These are phyloP conservation scores for Fraxinus floribunda DNA, from an alignment of 305 asterid genomes.

Conservation along the genomic window DNA sequence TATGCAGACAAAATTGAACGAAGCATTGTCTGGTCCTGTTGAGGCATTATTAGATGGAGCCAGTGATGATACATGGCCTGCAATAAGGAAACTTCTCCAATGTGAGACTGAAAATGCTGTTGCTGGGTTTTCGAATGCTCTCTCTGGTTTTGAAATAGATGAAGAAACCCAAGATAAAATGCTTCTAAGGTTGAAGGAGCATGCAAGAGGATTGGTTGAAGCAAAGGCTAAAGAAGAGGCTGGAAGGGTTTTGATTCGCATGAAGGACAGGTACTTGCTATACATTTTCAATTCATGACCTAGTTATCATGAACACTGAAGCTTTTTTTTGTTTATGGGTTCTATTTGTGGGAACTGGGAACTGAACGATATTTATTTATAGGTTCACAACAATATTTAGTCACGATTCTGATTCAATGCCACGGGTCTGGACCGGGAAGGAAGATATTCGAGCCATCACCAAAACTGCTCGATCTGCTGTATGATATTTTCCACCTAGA, in stretches of 20 bases:
- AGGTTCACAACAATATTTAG: slow-evolving; percentile 50
- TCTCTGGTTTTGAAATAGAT: slow-evolving; percentile 87
- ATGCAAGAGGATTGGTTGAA: slow-evolving; percentile 82
- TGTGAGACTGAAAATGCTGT: slow-evolving; percentile 73
- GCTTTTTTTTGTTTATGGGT: neutral
- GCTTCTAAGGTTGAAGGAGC: slow-evolving; percentile 62
- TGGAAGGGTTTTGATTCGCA: slow-evolving; percentile 81
- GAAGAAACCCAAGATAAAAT: slow-evolving; percentile 57
- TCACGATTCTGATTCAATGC: slow-evolving; percentile 50
- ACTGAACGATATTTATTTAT: slow-evolving; percentile 24
- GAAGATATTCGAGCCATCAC: slow-evolving; percentile 68
- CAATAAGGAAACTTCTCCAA: slow-evolving; percentile 74
- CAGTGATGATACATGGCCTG: slow-evolving; percentile 83
- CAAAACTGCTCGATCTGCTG: slow-evolving; percentile 66
- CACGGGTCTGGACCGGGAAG: slow-evolving; percentile 55
- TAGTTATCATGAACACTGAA: neutral
- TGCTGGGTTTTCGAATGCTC: slow-evolving; percentile 61
- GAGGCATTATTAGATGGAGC: slow-evolving; percentile 92
- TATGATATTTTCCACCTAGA: slow-evolving; percentile 42
- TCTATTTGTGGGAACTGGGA: slow-evolving; percentile 15
- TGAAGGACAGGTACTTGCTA: slow-evolving; percentile 82
- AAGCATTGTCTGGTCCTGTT: slow-evolving; percentile 77
- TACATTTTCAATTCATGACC: slow-evolving; percentile 16
- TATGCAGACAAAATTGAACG: slow-evolving; percentile 75
- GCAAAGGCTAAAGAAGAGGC: slow-evolving; percentile 86